Percentiles rank a stretch among this genome's conserved stretches.
phyloP scores from a whole-genome alignment of 75 land plant species.

The Pinus tabuliformis region DNA sequence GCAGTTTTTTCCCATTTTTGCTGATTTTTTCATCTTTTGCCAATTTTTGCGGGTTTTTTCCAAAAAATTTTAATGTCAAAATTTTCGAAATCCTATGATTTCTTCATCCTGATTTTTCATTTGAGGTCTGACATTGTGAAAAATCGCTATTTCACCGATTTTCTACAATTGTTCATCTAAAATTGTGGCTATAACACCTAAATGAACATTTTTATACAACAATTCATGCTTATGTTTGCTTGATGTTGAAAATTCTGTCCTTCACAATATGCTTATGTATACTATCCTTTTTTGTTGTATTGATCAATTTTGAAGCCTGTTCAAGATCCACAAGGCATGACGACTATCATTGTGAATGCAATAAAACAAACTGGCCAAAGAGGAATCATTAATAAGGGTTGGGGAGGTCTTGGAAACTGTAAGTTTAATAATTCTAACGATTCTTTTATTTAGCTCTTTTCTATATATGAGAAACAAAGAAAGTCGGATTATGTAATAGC shows the following conservation, averaged over 20 bases:
- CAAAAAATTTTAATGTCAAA: no score
- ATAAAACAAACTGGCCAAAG: slow-evolving; percentile 77
- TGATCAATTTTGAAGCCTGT: slow-evolving; percentile 67
- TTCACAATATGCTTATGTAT: not conserved
- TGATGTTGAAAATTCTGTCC: not conserved
- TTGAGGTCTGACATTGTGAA: no score
- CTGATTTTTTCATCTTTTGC: no score
- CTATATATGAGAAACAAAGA: not conserved
- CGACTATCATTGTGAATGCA: slow-evolving; percentile 83
- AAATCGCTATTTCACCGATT: no score
- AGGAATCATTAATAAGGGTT: slow-evolving; percentile 95
- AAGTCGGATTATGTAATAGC: not conserved
- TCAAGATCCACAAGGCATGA: slow-evolving; percentile 94
- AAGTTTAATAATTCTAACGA: slow-evolving; percentile 18
- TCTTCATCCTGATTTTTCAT: no score
- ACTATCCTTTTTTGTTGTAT: not conserved
- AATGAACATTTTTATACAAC: not conserved
- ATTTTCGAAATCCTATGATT: no score
- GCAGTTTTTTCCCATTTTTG: no score
- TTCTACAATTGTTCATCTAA: not conserved
- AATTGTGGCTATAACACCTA: not conserved
- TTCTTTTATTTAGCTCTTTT: not conserved
- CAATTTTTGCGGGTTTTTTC: no score
- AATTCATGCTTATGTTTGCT: not conserved
- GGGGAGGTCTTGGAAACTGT: slow-evolving; percentile 99